phyloP scores from a whole-genome alignment of 306 rosid genomes.

The Mimosa bimucronata region DNA sequence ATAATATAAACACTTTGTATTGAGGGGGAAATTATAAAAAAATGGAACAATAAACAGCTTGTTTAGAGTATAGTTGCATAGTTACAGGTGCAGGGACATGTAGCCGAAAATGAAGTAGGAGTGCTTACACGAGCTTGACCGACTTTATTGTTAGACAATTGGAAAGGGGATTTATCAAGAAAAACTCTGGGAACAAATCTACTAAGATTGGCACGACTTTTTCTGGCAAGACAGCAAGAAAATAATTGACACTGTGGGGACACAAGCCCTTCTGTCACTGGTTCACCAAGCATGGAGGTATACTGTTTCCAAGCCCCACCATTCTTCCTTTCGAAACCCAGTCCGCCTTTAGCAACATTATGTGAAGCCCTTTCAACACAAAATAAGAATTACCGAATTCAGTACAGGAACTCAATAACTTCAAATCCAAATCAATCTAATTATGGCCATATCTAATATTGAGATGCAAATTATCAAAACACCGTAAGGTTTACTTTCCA shows the following conservation, averaged over 20 bases:
- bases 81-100: background rate
- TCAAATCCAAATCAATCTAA: background rate
- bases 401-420: background rate
- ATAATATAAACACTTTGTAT: background rate
- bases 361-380: constrained; percentile 45
- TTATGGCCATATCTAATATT: background rate
- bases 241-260: constrained; percentile 42
- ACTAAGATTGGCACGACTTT: constrained; percentile 36
- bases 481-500: background rate
- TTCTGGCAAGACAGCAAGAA: constrained; percentile 58
- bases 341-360: constrained; percentile 48
- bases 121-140: constrained; percentile 56
- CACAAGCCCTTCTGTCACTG: constrained; percentile 37
- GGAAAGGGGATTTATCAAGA: constrained; percentile 58
- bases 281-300: constrained; percentile 48
- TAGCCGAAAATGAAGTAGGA: constrained; percentile 16
- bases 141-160: constrained; percentile 43
- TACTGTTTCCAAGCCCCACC: constrained; percentile 48
- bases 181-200: constrained; percentile 54
- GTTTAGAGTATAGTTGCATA: background rate
- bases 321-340: constrained; percentile 47
- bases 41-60: background rate
- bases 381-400: background rate
- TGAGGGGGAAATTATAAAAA: background rate
- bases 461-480: constrained; percentile 11